Conservation (phyloP, 2,329 filamentous ascomycete species). For the Cladorrhinum sp. region DNA sequence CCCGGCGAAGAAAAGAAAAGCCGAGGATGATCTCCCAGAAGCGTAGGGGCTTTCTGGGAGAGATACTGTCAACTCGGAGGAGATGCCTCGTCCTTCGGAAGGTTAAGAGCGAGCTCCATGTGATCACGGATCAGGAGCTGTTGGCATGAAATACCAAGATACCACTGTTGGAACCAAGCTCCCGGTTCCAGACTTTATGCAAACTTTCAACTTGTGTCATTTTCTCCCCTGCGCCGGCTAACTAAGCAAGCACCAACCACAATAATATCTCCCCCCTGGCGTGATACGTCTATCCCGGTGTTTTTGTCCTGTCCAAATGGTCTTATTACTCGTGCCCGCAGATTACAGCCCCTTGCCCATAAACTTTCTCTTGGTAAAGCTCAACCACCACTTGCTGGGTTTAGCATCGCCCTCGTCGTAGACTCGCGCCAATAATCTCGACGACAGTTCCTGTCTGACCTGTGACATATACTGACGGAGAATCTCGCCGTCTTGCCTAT, state of each 20-base stretch:
- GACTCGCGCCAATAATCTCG: constrained; percentile 77
- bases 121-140: not conserved
- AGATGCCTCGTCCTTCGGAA: not conserved
- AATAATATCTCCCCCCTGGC: not conserved
- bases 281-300: not conserved
- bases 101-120: not conserved
- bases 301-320: not conserved
- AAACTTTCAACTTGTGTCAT: not conserved
- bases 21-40: not conserved
- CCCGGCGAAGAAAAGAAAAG: constrained; percentile 6
- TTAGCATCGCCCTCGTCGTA: constrained; percentile 76
- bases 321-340: not conserved
- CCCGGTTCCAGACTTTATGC: not conserved
- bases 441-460: constrained; percentile 86
- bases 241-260: not conserved
- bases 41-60: not conserved
- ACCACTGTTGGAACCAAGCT: not conserved
- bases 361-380: constrained; percentile 98
- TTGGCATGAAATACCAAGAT: not conserved
- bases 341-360: constrained; percentile 85
- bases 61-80: not conserved
- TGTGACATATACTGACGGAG: constrained; percentile 88
- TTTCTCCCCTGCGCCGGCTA: not conserved
- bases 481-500: constrained; percentile 85
- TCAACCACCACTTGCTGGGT: constrained; percentile 90